Conservation (phyloP, 2,329 filamentous ascomycete genomes). For the Cordyceps fumosorosea region DNA sequence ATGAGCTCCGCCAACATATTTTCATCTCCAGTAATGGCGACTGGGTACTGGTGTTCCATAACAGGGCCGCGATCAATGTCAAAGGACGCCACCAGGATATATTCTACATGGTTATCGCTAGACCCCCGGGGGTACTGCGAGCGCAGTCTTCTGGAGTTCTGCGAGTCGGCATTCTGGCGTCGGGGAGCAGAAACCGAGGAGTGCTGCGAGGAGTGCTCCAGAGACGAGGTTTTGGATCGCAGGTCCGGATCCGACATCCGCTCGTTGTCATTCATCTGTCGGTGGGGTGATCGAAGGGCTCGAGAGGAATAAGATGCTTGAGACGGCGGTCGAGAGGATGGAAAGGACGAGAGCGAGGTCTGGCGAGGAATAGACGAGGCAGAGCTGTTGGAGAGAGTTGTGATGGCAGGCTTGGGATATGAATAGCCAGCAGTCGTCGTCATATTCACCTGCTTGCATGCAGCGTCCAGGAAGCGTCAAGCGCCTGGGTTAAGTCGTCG, state of each 20-base stretch:
- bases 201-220: constrained; percentile 55
- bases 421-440: constrained; percentile 37
- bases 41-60: constrained; percentile 97
- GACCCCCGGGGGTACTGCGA: constrained; percentile 72
- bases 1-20: constrained; percentile 98
- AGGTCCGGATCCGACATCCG: constrained; percentile 53
- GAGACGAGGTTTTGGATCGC: constrained; percentile 54
- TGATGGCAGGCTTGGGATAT: constrained; percentile 32
- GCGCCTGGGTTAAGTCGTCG: neutral
- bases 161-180: constrained; percentile 43
- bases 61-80: constrained; percentile 93
- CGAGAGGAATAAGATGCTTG: constrained; percentile 49
- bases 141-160: constrained; percentile 51
- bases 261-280: constrained; percentile 44
- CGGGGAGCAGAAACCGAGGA: constrained; percentile 50
- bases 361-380: constrained; percentile 24
- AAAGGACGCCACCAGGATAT: constrained; percentile 94
- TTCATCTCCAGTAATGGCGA: constrained; percentile 92
- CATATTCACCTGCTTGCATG: constrained; percentile 22
- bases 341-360: constrained; percentile 59
- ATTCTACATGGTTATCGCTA: constrained; percentile 91
- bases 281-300: constrained; percentile 50
- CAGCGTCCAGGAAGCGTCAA: neutral
- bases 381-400: constrained; percentile 27
- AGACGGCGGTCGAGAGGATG: constrained; percentile 51